Percentiles rank a stretch among this genome's conserved stretches.
These are phyloP conservation scores for Neurospora sp. DNA, from an alignment of 495 filamentous ascomycete species.

Conservation along the genomic window DNA sequence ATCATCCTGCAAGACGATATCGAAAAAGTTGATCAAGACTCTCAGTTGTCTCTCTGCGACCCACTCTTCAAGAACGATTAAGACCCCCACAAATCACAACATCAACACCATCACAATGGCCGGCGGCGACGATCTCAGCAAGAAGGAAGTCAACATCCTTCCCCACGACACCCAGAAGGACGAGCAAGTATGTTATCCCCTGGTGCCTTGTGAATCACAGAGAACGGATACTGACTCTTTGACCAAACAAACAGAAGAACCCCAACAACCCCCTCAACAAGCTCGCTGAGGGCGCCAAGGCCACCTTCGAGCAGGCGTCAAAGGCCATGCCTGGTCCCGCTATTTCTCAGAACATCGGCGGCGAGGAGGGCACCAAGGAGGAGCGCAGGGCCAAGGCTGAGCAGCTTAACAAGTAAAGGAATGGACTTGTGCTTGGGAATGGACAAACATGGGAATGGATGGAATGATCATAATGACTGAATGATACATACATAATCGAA, in stretches of 20 bases:
- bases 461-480: background rate
- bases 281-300: conserved; percentile 16
- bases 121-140: background rate
- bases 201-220: background rate
- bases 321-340: conserved; percentile 41
- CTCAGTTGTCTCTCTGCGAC: background rate
- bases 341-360: conserved; percentile 34
- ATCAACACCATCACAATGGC: background rate
- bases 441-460: background rate
- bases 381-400: conserved; percentile 54
- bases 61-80: background rate
- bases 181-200: background rate
- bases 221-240: background rate
- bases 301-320: conserved; percentile 29
- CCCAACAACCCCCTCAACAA: conserved; percentile 13
- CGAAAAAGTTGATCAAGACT: background rate
- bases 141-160: background rate
- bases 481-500: background rate
- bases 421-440: background rate
- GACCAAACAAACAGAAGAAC: background rate
- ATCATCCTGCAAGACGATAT: background rate
- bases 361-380: conserved; percentile 52
- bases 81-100: background rate
- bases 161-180: background rate
- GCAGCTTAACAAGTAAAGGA: conserved; percentile 51